Conservation (phyloP, 2,329 filamentous ascomycete genomes). For the Cordyceps militaris region DNA sequence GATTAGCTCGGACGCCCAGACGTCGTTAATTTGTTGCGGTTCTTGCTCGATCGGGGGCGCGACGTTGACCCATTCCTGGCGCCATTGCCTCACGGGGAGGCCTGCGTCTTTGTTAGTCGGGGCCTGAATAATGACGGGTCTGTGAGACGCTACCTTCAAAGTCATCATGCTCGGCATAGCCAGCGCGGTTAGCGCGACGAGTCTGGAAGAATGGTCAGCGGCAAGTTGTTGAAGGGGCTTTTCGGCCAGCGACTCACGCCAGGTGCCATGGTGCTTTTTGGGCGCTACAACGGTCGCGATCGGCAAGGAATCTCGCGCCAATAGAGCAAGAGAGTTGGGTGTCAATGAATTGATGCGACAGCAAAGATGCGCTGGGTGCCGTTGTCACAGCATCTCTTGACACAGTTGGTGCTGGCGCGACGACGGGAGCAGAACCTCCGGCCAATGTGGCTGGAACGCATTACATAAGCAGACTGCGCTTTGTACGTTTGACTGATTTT, state of each 20-base stretch:
- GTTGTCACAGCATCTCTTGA: constrained; percentile 7
- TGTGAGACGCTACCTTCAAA: constrained; percentile 44
- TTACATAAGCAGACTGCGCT: constrained; percentile 10
- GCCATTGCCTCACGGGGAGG: constrained; percentile 86
- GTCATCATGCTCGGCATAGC: constrained; percentile 54
- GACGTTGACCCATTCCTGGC: constrained; percentile 61
- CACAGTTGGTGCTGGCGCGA: constrained; percentile 13
- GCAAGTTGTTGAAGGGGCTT: not conserved
- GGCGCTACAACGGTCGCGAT: constrained; percentile 2
- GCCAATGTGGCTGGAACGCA: not conserved
- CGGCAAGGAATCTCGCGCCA: not conserved
- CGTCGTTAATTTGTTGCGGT: constrained; percentile 54
- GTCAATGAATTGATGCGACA: constrained; percentile 9
- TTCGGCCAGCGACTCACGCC: constrained; percentile 2
- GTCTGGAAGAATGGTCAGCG: constrained; percentile 32
- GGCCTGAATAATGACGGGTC: not conserved
- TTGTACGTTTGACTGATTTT: no score
- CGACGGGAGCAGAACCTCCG: not conserved
- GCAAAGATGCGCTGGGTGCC: constrained; percentile 5
- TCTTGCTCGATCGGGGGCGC: constrained; percentile 60
- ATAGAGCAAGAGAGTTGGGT: not conserved
- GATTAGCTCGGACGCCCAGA: constrained; percentile 69
- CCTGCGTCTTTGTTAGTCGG: constrained; percentile 40
- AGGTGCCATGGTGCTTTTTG: constrained; percentile 11
- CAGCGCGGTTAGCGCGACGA: constrained; percentile 49